Evolutionary conservation across 371 early-diverging fungal genomes (phyloP).

Genomic region (Umbelopsis sp.): DNA sequence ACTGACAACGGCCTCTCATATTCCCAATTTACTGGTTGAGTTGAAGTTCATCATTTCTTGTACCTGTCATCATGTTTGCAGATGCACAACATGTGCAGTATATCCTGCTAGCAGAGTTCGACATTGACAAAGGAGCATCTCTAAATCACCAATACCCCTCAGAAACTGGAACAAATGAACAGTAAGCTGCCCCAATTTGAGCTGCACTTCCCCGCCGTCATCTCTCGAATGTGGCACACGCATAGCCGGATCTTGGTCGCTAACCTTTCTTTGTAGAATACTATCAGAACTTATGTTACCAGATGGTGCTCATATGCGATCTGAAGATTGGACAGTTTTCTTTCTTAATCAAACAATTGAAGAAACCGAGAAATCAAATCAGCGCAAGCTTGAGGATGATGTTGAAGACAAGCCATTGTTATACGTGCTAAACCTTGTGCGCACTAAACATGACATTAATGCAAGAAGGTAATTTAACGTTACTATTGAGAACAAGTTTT

Average conservation of each 20-base stretch:
- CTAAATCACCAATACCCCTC: conserved; percentile 86
- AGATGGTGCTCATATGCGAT: conserved; percentile 91
- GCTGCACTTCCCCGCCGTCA: neutral
- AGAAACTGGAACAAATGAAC: conserved; percentile 84
- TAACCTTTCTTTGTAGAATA: conserved; percentile 48
- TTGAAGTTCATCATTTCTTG: conserved; percentile 2
- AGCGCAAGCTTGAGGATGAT: conserved; percentile 32
- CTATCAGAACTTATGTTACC: conserved; percentile 95
- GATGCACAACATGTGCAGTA: conserved; percentile 72
- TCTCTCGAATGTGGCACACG: neutral
- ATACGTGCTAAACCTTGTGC: conserved; percentile 88
- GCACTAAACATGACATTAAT: conserved; percentile 84
- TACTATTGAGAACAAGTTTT: neutral
- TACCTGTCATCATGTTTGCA: conserved; percentile 32
- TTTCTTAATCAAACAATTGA: conserved; percentile 80
- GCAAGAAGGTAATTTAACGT: conserved; percentile 62
- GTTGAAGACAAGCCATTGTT: conserved; percentile 70
- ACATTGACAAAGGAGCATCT: conserved; percentile 88
- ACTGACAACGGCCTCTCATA: neutral
- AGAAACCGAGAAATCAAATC: conserved; percentile 40
- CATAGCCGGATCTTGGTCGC: neutral
- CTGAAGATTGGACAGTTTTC: conserved; percentile 95
- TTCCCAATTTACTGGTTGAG: neutral
- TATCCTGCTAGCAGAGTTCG: conserved; percentile 91
- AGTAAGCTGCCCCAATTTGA: conserved; percentile 53